These are phyloP conservation scores for Bipolaris zeicola DNA, from an alignment of 2,329 filamentous ascomycete genomes.

Conservation along the genomic window DNA sequence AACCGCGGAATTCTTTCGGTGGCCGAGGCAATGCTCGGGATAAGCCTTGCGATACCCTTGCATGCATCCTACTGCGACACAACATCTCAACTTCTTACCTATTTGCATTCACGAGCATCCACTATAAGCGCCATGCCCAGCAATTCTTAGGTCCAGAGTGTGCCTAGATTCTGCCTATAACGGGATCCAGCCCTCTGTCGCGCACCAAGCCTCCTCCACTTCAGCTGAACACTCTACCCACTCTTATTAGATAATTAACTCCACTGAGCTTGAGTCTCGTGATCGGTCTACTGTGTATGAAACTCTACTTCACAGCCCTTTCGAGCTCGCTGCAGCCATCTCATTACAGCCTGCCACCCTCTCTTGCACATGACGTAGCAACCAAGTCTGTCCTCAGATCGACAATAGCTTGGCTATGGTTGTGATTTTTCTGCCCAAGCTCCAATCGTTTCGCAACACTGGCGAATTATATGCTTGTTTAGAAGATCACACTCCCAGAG, in stretches of 20 bases:
- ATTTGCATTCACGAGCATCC: neutral
- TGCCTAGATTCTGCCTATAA: neutral
- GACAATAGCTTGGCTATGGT: neutral
- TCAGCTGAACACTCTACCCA: neutral
- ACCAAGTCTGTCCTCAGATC: neutral
- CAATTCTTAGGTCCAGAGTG: neutral
- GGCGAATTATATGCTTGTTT: neutral
- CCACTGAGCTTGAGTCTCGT: neutral
- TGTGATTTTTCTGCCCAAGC: neutral
- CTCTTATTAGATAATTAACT: too few species aligned
- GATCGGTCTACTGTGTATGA: neutral
- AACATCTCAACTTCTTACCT: neutral
- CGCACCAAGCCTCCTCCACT: neutral
- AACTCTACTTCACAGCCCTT: neutral
- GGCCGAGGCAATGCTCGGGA: neutral
- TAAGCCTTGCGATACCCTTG: neutral
- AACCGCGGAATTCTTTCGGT: neutral
- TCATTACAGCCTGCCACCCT: neutral
- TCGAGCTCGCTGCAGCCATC: neutral
- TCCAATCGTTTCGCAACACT: neutral
- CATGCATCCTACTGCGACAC: neutral
- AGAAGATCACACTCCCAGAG: neutral
- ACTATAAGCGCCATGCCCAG: neutral
- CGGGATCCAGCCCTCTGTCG: neutral
- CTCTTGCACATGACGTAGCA: neutral